Evolutionary conservation across 202 grass and related monocot genomes (phyloP).

Genomic region (Bolboschoenoplectus hybrid): DNA sequence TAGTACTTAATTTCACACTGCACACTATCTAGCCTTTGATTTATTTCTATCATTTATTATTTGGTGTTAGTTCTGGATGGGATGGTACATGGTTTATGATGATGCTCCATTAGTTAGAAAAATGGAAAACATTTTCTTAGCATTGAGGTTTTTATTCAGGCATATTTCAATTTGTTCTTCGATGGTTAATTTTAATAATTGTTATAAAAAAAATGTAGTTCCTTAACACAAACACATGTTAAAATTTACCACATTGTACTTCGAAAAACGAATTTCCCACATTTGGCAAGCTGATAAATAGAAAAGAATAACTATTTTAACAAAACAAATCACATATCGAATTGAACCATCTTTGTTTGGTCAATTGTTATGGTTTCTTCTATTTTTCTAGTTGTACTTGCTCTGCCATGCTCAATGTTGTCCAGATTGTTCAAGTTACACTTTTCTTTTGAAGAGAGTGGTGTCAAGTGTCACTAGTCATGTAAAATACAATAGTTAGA

Average conservation of each 20-base stretch:
- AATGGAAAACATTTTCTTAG: neutral
- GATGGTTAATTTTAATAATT: neutral
- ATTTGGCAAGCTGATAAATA: neutral
- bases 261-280: neutral
- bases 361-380: neutral
- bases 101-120: neutral
- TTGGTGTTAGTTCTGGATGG: neutral
- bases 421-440: neutral
- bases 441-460: neutral
- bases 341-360: neutral
- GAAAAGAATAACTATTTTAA: neutral
- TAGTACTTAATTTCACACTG: constrained; percentile 6
- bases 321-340: neutral
- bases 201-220: neutral
- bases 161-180: neutral
- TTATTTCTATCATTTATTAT: constrained; percentile 15
- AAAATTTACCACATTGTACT: neutral
- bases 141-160: neutral
- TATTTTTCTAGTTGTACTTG: neutral
- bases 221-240: neutral
- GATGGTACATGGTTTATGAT: too few species aligned
- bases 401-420: neutral
- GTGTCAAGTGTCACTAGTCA: neutral
- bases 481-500: neutral
- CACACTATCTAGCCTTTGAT: neutral